Evolutionary conservation across 2,329 filamentous ascomycete species (phyloP), one percentile per base, ranked within the genome.

Genomic region (Colletotrichum sp.): DNA sequence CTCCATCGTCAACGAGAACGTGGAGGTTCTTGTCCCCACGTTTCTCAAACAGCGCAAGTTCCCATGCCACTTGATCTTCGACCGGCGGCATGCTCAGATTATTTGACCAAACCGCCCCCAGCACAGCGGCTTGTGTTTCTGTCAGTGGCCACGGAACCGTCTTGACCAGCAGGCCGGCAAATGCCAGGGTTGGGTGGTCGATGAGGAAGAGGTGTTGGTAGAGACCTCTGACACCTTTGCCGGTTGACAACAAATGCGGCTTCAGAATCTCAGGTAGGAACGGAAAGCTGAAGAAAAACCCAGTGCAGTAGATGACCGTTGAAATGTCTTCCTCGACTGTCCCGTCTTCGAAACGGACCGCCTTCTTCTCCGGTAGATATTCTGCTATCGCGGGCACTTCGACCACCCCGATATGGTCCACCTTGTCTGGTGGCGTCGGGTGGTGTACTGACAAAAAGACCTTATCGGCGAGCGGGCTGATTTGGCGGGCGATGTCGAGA

Each of bases 101-200:
- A 39, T 94, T 94, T 1, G 95, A 91, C 90, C 95, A 98, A 0
- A 96, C 90, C 2, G 95, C 91, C 3, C 96, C 92, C 62, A 98
- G 88, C 1, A 95, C 90, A 0, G 96, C 94, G 1, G 92, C 92
- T 84, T 98, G 96, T 8, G 91, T 92, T 85, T 98, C 95, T 0
- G 93, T 90, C 2, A 97, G 80, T 0, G 95, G 93, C 82, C 98
- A 98, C 0, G 96, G 96, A n/a, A 98, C 94, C n/a, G 97, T 91
- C 79, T 94, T 94, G 81, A 96, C 93, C 18, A 94, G 93, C 52
- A 98, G 87, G 0, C 91, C 92, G 0, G 94, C 89, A 81, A 98
- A 96, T 1, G 91, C 93, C 2, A 99, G 87, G 0, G 95, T 97
- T 1, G 96, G 95, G 76, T 95, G 91, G 1, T 91, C 87, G 5